Evolutionary conservation across 202 grass and related monocot genomes (phyloP).

Genomic region (Cymbopogon flexuosus): DNA sequence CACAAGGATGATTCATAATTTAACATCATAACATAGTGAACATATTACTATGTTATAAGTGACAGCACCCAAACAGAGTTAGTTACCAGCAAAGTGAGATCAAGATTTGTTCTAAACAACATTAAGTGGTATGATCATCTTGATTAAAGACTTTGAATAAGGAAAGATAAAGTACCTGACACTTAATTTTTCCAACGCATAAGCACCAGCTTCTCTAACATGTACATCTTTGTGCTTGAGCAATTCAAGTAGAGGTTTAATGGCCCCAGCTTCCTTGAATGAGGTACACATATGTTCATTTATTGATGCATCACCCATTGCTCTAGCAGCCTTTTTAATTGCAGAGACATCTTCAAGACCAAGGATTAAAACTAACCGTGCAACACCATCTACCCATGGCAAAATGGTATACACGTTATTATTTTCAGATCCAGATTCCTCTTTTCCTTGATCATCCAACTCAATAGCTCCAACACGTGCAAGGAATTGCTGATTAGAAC

Average conservation of each 20-base stretch:
- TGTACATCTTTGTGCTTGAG: conserved; percentile 41
- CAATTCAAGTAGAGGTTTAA: conserved; percentile 55
- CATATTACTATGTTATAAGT: neutral
- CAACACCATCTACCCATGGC: conserved; percentile 61
- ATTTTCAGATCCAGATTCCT: conserved; percentile 36
- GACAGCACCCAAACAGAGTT: neutral
- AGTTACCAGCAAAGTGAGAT: neutral
- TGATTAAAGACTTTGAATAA: neutral
- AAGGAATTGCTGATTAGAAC: conserved; percentile 71
- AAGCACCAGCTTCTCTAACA: conserved; percentile 43
- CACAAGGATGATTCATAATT: neutral
- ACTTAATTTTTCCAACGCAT: conserved; percentile 62
- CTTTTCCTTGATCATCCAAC: conserved; percentile 50
- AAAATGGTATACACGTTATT: conserved; percentile 58
- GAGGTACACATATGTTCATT: conserved; percentile 59
- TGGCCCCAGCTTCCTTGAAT: conserved; percentile 63
- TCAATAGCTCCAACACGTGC: conserved; percentile 66
- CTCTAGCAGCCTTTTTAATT: conserved; percentile 53
- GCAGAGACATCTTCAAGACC: conserved; percentile 57
- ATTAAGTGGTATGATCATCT: neutral
- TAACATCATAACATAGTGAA: neutral
- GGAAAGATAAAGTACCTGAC: conserved; percentile 42
- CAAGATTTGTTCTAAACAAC: neutral
- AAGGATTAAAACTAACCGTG: conserved; percentile 65
- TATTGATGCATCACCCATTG: conserved; percentile 55